Conservation (phyloP, 2,329 filamentous ascomycete genomes). For the Trichoderma sp. region DNA sequence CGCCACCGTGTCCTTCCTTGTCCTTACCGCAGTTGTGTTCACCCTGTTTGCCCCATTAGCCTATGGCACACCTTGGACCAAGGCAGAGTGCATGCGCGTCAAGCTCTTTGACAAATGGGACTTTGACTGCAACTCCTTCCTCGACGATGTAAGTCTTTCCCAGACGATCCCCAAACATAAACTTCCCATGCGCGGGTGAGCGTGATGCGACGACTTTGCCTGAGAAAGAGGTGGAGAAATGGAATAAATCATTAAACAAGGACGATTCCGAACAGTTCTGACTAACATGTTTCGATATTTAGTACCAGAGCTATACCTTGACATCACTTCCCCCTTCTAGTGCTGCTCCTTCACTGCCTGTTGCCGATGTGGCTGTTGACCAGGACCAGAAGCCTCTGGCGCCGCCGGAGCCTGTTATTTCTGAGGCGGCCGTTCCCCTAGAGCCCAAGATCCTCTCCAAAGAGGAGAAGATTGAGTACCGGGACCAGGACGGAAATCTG, state of each 20-base stretch:
- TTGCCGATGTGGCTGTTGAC: constrained; percentile 18
- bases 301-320: constrained; percentile 40
- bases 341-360: constrained; percentile 27
- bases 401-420: constrained; percentile 37
- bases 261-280: not conserved
- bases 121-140: constrained; percentile 96
- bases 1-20: constrained; percentile 71
- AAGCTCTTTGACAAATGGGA: constrained; percentile 92
- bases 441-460: constrained; percentile 50
- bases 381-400: constrained; percentile 29
- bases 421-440: constrained; percentile 49
- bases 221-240: not conserved
- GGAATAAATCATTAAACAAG: not conserved
- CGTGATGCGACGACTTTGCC: not conserved
- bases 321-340: constrained; percentile 25
- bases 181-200: constrained; percentile 28
- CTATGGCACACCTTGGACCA: constrained; percentile 94
- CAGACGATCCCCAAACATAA: constrained; percentile 37
- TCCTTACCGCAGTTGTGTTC: constrained; percentile 72
- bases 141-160: constrained; percentile 68
- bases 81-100: constrained; percentile 76
- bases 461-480: constrained; percentile 88
- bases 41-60: constrained; percentile 81
- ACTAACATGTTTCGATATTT: constrained; percentile 24
- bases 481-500: constrained; percentile 89